These are phyloP conservation scores for Dactylonectria estremocensis DNA, from an alignment of 2,329 filamentous ascomycete genomes.

Conservation along the genomic window DNA sequence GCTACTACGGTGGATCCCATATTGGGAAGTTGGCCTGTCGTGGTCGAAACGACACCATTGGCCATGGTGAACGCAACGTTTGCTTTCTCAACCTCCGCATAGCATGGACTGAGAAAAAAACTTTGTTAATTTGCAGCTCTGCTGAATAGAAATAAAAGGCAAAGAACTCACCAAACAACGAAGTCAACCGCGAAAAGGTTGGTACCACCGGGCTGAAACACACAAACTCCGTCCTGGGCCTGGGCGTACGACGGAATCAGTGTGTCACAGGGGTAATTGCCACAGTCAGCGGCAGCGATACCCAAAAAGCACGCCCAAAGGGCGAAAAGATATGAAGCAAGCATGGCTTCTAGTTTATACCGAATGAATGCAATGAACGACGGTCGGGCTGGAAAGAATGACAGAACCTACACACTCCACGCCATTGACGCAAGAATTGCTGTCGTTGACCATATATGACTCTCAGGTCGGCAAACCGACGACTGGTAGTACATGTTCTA, in stretches of 20 bases:
- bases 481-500: not conserved
- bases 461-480: not conserved
- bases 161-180: constrained; percentile 6
- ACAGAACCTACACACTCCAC: not conserved
- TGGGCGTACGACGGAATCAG: constrained; percentile 7
- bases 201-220: not conserved
- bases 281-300: constrained; percentile 9
- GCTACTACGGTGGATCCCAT: not conserved
- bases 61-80: constrained; percentile 6
- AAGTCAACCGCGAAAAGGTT: not conserved
- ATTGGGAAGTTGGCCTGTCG: not conserved
- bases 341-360: constrained; percentile 8
- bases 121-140: not conserved
- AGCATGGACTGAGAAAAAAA: not conserved
- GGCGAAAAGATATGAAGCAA: constrained; percentile 14
- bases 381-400: not conserved
- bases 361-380: constrained; percentile 1
- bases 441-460: constrained; percentile 1
- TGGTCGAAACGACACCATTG: constrained; percentile 13
- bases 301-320: constrained; percentile 11
- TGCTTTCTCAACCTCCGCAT: constrained; percentile 3
- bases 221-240: constrained; percentile 5
- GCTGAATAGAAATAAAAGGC: not conserved
- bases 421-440: not conserved
- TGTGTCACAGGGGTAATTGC: constrained; percentile 4